Base-by-base conservation (phyloP, 2,329 filamentous ascomycete genomes). In the Fusarium albidum region DNA sequence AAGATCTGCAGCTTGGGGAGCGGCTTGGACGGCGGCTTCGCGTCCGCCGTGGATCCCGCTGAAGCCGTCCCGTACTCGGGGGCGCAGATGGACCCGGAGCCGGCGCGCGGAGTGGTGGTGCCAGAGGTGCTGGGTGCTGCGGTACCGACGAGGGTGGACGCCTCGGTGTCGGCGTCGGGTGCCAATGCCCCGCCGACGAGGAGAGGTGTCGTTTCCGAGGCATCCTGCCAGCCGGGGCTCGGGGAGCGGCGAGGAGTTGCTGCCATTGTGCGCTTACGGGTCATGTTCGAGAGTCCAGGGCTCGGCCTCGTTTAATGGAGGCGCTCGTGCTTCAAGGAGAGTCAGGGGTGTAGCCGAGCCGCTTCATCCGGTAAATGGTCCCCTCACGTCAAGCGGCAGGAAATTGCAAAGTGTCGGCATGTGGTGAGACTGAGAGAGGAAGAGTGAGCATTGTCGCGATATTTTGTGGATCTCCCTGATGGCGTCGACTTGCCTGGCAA, bases 1-100 rank as follows among this genome's bases (percentile, higher is more conserved):
- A 88, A 71, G 45, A 95, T 85, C 69, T 94, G 91, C n/a, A 69
- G 46, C 56, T 75, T 78, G n/a, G 85, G 72, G 3, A 68, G 41
- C 3, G 63, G 55, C 43, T 62, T 65, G 13, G 28, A 15, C 26
- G 27, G 35, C 6, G 37, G 49, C 43, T 52, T 51, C 14, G 18
- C 40, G n/a, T 18, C 45, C 12, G 17, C 34, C 40, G 7, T 32
- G 18, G 27, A 38, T 33, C 17, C 37, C 50, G 38, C 53, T 45
- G 1, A 42, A 52, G 35, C 37, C 4, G 56, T 45, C n/a, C 54
- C 59, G 13, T 58, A 47, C 3, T 38, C 42, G 33, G 51, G 26
- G 3, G 43, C 25, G 3, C 18, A 13, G 6, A 37, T 50, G 6
- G 49, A 27, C 14, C 25, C 44, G 35, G 53, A 48, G 14, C 28